phyloP scores from a whole-genome alignment of 1,139 yeast species.

The Maudiozyma humilis region DNA sequence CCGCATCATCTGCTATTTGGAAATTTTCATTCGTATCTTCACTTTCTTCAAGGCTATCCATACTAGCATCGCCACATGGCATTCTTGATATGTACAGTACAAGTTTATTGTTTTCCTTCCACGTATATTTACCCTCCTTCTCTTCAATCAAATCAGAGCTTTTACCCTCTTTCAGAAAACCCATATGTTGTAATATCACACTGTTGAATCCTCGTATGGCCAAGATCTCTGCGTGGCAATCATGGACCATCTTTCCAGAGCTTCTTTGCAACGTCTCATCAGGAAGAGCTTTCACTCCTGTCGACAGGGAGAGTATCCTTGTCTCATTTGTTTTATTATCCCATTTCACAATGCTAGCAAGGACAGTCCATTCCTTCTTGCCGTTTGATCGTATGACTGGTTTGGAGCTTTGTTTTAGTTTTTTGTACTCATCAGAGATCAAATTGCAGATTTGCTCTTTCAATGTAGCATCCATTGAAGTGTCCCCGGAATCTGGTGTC shows the following conservation, averaged over 20 bases:
- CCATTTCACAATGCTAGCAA: constrained; percentile 63
- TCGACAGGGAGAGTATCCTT: constrained; percentile 47
- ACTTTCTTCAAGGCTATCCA: constrained; percentile 36
- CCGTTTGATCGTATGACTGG: constrained; percentile 59
- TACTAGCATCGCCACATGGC: constrained; percentile 91
- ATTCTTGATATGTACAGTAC: constrained; percentile 68
- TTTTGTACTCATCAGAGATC: constrained; percentile 31
- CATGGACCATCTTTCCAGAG: constrained; percentile 64
- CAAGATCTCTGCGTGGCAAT: constrained; percentile 81
- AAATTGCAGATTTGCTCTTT: constrained; percentile 30
- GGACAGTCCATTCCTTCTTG: constrained; percentile 69
- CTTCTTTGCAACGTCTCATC: constrained; percentile 37
- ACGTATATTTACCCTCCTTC: constrained; percentile 12
- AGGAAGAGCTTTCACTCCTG: constrained; percentile 80
- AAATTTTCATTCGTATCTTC: constrained; percentile 22
- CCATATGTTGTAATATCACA: constrained; percentile 18
- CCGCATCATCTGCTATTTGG: constrained; percentile 25
- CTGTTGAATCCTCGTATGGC: constrained; percentile 60
- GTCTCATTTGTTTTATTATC: constrained; percentile 18
- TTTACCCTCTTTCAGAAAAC: constrained; percentile 26
- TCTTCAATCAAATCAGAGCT: constrained; percentile 30
- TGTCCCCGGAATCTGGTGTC: not conserved
- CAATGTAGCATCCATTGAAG: not conserved
- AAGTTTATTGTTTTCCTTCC: constrained; percentile 36
- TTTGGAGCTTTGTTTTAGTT: constrained; percentile 41